Evolutionary conservation across 768 basidiomycete species (phyloP), one percentile per base, ranked within the genome.

Genomic region (Lactarius indigo): DNA sequence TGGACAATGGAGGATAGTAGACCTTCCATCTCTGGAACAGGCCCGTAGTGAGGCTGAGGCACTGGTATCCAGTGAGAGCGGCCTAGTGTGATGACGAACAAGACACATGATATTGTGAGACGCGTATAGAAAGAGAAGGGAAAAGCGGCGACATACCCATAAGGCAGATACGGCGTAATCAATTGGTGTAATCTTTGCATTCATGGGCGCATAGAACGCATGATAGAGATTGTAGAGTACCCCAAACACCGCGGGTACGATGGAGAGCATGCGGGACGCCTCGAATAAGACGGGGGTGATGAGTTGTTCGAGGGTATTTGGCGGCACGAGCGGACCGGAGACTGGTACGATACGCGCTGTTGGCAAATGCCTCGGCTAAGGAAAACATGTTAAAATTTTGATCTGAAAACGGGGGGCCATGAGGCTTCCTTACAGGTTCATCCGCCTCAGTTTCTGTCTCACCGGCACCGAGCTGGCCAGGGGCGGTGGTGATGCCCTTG

Each of bases 11-110:
- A 0, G 92, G 84, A 75, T 98, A 98, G 78, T 97, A 96, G 0
- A 91, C 82, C 26, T 88, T 83, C 96, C 96, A 98, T 57, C 96
- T 87, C 35, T 86, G 85, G 30, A 96, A 84, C 0, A 98, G 86
- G 13, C 96, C 96, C 0, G 94, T 91, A 0, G 96, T 92, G 17
- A 98, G 82, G 52, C 82, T 79, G 69, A 96, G 88, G 69, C 94
- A 96, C 76, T 96, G 95, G 74, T 91, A 88, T 26, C 91, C 96
- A 17, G 95, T 96, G 7, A 95, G 80, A 28, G 92, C 77, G 1
- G 92, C 85, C 93, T 94, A 23, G n/a, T n/a, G 8, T n/a, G 10
- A 44, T 23, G 44, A 41, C 18, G 30, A 23, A 37, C 55, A 47
- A 50, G 64, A 10, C 35, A 37, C 35, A 37, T 37, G 35, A 37